Base-by-base conservation (phyloP, 306 rosid species). In the Fragaria ananassa region DNA sequence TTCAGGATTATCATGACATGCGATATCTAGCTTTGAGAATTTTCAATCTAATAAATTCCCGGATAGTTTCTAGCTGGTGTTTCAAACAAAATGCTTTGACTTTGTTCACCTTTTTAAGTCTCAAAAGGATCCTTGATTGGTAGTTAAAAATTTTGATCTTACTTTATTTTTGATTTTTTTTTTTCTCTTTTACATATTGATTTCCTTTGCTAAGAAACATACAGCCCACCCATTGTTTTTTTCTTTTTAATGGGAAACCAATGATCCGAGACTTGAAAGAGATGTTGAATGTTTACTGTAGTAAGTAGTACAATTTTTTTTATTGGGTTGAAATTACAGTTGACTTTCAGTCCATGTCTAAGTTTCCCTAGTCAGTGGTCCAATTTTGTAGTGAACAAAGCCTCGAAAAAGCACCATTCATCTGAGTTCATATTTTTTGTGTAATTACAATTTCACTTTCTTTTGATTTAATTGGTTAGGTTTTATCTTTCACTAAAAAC, bases 1-100 rank as follows among this genome's bases (percentile, higher is more conserved):
- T 50, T 82, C 29, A 29, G 64, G 21, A 68, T 71, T 49, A 29
- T 78, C 4, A 2, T 66, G 27, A 41, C 18, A 25, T 51, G 74
- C 17, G 29, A 8, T 34, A 41, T 45, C n/a, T 61, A 61, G 17
- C 39, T 75, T 35, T 18, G 6, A 37, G 42, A 72, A 39, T 49
- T 11, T 10, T 45, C 25, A 70, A 63, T 8, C 39, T 31, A 14
- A 25, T 17, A 2, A 14, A 12, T 68, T 51, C 19, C 74, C 0
- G 1, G 3, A 34, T 46, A 46, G 39, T 69, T 8, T 46, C 53
- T 14, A 18, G 1, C 65, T n/a, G 37, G 13, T 23, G 39, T 34
- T 29, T 34, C 25, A 14, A 18, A 63, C 68, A 34, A 64, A 37
- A 3, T 37, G n/a, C 46, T 65, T 63, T 3, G 9, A 37, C 70